A percentile compares a stretch with the other conserved stretches of the same genome.
Evolutionary conservation across 2,329 filamentous ascomycete genomes (phyloP).

Genomic region (Trichoderma simmonsii): DNA sequence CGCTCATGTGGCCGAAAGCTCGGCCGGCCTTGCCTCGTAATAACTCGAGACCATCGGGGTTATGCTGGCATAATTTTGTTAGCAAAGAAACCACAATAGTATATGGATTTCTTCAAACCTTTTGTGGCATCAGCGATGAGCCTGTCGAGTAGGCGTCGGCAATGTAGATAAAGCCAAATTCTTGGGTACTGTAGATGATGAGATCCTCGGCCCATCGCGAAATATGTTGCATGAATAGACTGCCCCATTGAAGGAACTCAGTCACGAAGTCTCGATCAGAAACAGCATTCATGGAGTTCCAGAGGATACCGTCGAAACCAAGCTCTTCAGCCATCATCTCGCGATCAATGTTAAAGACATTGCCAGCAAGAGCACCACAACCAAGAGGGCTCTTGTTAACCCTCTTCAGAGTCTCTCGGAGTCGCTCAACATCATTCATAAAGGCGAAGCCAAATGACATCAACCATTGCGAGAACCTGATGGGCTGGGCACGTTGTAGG

Average conservation of each 20-base stretch:
- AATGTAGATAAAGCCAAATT: slow-evolving; percentile 75
- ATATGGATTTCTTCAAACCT: neutral
- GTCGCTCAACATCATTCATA: neutral
- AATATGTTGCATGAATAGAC: slow-evolving; percentile 75
- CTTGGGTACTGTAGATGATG: slow-evolving; percentile 70
- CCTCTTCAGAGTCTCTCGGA: slow-evolving; percentile 46
- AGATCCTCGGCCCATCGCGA: slow-evolving; percentile 79
- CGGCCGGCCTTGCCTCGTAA: too few species aligned
- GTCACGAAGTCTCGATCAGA: slow-evolving; percentile 78
- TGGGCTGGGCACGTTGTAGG: slow-evolving; percentile 75
- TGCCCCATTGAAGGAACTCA: slow-evolving; percentile 77
- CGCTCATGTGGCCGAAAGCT: slow-evolving; percentile 73
- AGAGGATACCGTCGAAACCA: slow-evolving; percentile 71
- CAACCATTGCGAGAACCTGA: slow-evolving; percentile 75
- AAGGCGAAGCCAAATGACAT: neutral
- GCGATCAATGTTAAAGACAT: slow-evolving; percentile 77
- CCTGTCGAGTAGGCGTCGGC: slow-evolving; percentile 66
- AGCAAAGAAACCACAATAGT: too few species aligned
- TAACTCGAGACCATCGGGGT: slow-evolving; percentile 68
- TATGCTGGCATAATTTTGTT: slow-evolving; percentile 41
- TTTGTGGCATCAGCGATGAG: neutral
- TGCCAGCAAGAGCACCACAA: slow-evolving; percentile 75
- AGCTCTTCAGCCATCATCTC: slow-evolving; percentile 75
- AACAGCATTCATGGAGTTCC: slow-evolving; percentile 75
- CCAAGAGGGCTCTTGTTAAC: slow-evolving; percentile 73